phyloP scores from a whole-genome alignment of 2,329 filamentous ascomycete species.

The Microascus cirrosus region DNA sequence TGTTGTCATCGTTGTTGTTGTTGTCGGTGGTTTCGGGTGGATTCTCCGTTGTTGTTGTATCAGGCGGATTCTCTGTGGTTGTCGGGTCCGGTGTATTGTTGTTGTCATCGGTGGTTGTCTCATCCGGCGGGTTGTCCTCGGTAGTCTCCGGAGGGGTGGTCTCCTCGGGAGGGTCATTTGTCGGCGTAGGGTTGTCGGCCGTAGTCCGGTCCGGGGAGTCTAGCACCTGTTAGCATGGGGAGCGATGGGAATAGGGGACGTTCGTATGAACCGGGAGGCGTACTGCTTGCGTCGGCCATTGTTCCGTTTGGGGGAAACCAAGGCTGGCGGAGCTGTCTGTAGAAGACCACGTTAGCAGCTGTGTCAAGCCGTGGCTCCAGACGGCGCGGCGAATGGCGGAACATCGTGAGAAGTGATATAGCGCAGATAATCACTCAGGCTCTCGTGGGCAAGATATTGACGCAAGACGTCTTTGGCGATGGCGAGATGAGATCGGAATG shows the following conservation, averaged over 20 bases:
- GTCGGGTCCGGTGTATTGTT: not conserved
- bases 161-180: conserved; percentile 10
- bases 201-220: not conserved
- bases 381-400: not conserved
- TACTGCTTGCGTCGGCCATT: conserved; percentile 4
- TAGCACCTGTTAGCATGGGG: not conserved
- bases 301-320: conserved; percentile 3
- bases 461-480: not conserved
- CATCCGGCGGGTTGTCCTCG: conserved; percentile 3
- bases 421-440: not conserved
- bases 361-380: not conserved
- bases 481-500: not conserved
- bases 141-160: conserved; percentile 7
- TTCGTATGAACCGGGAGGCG: not conserved
- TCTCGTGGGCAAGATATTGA: not conserved
- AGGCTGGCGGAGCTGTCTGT: conserved; percentile 14
- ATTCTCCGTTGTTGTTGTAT: conserved; percentile 1
- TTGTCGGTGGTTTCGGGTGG: not conserved
- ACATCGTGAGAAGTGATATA: not conserved
- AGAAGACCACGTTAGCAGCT: conserved; percentile 21
- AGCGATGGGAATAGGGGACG: not conserved
- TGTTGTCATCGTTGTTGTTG: not conserved
- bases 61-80: not conserved
- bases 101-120: conserved; percentile 2
- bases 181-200: conserved; percentile 5